A percentile compares a stretch with the other conserved stretches of the same genome.
Evolutionary conservation across 2,329 filamentous ascomycete genomes (phyloP).

Genomic region (Sordariomycetes sp.): DNA sequence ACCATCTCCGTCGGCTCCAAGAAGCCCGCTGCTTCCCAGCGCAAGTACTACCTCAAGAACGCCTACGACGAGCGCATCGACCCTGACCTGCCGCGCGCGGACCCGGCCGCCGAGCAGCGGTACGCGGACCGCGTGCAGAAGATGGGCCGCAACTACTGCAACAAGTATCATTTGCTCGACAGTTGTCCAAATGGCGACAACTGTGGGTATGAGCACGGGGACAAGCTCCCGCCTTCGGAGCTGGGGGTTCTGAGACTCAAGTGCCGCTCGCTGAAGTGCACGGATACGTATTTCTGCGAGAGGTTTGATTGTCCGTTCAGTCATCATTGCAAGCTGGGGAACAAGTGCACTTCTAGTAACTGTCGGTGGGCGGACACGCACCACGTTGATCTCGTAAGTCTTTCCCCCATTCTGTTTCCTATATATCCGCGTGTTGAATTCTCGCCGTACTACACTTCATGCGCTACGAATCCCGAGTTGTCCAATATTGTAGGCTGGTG

Average conservation of each 20-base stretch:
- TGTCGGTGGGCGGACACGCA: constrained; percentile 12
- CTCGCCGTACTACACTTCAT: background rate
- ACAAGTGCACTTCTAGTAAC: constrained; percentile 7
- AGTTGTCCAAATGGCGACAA: constrained; percentile 7
- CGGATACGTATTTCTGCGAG: constrained; percentile 7
- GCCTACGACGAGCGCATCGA: constrained; percentile 17
- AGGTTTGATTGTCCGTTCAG: constrained; percentile 9
- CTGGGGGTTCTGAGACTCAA: constrained; percentile 10
- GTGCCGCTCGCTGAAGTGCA: constrained; percentile 9
- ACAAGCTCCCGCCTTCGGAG: constrained; percentile 8
- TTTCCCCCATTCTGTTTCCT: background rate
- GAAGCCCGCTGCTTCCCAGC: constrained; percentile 9
- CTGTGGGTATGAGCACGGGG: constrained; percentile 11
- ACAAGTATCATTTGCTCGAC: constrained; percentile 10
- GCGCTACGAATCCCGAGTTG: too few species aligned
- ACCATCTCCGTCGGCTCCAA: constrained; percentile 14
- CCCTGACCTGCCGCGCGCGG: constrained; percentile 12
- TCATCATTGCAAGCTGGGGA: constrained; percentile 11
- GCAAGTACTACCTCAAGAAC: constrained; percentile 16
- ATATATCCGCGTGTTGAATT: background rate
- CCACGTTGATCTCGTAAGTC: constrained; percentile 10
- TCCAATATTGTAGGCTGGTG: background rate
- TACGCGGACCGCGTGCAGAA: constrained; percentile 9
- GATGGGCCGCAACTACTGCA: constrained; percentile 10
- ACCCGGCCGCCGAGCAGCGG: constrained; percentile 8